These are phyloP conservation scores for Penicillium polonicum DNA, from an alignment of 2,329 filamentous ascomycete genomes.

Conservation along the genomic window DNA sequence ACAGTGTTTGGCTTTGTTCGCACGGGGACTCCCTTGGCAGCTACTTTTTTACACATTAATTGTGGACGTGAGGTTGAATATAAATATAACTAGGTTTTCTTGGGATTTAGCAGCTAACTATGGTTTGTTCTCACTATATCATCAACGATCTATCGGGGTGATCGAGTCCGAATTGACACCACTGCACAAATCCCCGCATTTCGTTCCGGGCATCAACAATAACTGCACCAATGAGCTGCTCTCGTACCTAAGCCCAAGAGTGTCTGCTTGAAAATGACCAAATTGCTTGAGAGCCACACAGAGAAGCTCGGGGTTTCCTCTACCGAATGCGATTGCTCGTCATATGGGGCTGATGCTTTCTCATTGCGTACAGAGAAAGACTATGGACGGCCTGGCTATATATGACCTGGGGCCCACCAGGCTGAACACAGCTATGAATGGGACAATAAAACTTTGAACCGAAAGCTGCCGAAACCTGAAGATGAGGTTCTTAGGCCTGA, in stretches of 20 bases:
- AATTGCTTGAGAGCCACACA: neutral
- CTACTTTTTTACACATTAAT: neutral
- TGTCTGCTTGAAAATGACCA: neutral
- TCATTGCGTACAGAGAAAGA: neutral
- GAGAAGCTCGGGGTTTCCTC: neutral
- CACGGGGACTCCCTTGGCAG: neutral
- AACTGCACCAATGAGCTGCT: slow-evolving; percentile 31
- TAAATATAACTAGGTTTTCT: neutral
- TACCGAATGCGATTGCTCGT: neutral
- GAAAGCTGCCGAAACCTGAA: neutral
- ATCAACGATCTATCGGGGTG: slow-evolving; percentile 10
- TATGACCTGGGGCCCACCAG: neutral
- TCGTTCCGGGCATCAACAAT: slow-evolving; percentile 18
- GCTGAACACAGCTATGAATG: neutral
- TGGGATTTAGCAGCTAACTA: neutral
- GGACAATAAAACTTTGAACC: neutral
- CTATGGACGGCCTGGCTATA: slow-evolving; percentile 3
- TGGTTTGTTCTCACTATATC: neutral
- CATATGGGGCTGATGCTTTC: neutral
- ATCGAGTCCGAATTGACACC: slow-evolving; percentile 15
- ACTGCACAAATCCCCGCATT: slow-evolving; percentile 15
- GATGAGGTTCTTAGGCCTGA: slow-evolving; percentile 5
- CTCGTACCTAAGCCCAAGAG: neutral
- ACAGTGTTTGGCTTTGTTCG: neutral
- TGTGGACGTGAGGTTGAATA: neutral